These are phyloP conservation scores for Trichosporon sp. DNA, from an alignment of 1,284 basidiomycete species.

Conservation along the genomic window DNA sequence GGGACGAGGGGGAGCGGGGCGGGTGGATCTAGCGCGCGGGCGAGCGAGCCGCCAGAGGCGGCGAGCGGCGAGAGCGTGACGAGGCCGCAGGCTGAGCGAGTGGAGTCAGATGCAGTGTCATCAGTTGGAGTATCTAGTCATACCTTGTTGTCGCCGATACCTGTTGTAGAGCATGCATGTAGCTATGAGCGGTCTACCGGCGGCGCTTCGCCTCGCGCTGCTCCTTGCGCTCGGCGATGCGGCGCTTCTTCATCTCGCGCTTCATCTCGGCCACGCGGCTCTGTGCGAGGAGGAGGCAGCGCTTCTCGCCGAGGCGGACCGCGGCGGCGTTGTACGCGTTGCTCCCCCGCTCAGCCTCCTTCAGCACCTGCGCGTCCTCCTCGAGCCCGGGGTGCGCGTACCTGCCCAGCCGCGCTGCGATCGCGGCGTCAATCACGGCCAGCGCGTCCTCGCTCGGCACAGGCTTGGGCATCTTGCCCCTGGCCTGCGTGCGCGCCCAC, in stretches of 20 bases:
- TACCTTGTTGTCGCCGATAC: not conserved
- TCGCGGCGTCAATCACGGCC: slow-evolving; percentile 53
- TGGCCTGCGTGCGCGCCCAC: slow-evolving; percentile 62
- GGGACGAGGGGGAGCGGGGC: not conserved
- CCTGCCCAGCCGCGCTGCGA: slow-evolving; percentile 37
- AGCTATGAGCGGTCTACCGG: not conserved
- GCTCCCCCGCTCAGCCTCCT: slow-evolving; percentile 13
- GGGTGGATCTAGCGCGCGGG: not conserved
- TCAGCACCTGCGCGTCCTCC: slow-evolving; percentile 40
- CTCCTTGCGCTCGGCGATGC: slow-evolving; percentile 5
- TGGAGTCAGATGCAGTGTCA: not conserved
- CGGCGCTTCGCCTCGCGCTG: not conserved
- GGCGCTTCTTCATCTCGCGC: not conserved
- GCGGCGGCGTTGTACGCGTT: slow-evolving; percentile 40
- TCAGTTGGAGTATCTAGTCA: not conserved
- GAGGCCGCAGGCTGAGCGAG: not conserved
- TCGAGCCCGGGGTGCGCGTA: slow-evolving; percentile 15
- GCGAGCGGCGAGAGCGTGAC: not conserved
- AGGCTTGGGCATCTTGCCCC: slow-evolving; percentile 74
- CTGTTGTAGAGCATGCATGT: not conserved
- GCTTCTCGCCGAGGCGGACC: slow-evolving; percentile 52
- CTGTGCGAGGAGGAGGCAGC: slow-evolving; percentile 34
- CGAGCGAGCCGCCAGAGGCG: not conserved
- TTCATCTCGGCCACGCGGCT: not conserved
- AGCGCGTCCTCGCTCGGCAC: slow-evolving; percentile 54